A percentile compares a stretch with the other conserved stretches of the same genome.
Conservation (phyloP, 495 filamentous ascomycete genomes). For the Acidiella bohemica region DNA sequence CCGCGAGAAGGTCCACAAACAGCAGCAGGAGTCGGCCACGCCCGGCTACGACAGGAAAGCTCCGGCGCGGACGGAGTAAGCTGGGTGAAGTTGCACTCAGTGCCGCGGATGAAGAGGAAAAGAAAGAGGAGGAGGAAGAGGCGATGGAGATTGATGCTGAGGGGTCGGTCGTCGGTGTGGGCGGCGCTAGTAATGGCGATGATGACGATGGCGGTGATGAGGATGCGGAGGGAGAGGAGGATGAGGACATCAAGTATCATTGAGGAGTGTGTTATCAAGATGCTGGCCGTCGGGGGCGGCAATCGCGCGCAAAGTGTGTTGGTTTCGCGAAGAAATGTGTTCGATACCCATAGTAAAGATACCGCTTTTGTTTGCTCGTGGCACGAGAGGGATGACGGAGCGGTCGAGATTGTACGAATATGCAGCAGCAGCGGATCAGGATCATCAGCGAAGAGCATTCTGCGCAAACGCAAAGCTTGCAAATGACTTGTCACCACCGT, state of each 20-base stretch:
- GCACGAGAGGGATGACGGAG: too few relatives aligned
- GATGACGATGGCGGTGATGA: conserved; percentile 1
- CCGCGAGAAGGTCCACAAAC: conserved; percentile 11
- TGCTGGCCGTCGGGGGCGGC: too few relatives aligned
- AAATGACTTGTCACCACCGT: too few relatives aligned
- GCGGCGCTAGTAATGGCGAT: conserved; percentile 6
- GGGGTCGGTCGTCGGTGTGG: conserved; percentile 8
- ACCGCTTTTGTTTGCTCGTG: too few relatives aligned
- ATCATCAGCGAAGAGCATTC: too few relatives aligned
- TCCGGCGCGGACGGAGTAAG: conserved; percentile 28
- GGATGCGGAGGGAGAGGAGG: conserved; percentile 7
- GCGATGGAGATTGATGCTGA: conserved; percentile 4
- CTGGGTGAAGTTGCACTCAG: conserved; percentile 25
- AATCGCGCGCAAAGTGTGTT: too few relatives aligned
- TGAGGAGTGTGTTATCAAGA: too few relatives aligned
- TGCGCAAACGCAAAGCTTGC: too few relatives aligned
- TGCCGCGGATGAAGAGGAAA: conserved; percentile 15
- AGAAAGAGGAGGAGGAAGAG: conserved; percentile 10
- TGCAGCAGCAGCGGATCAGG: too few relatives aligned
- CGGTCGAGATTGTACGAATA: too few relatives aligned
- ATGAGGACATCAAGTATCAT: conserved; percentile 16
- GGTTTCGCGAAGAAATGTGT: too few relatives aligned
- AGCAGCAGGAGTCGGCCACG: background rate
- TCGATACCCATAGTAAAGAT: too few relatives aligned
- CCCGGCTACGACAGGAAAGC: background rate